These are phyloP conservation scores for Coemansia sp. DNA, from an alignment of 192 early-diverging fungal genomes.

Conservation along the genomic window DNA sequence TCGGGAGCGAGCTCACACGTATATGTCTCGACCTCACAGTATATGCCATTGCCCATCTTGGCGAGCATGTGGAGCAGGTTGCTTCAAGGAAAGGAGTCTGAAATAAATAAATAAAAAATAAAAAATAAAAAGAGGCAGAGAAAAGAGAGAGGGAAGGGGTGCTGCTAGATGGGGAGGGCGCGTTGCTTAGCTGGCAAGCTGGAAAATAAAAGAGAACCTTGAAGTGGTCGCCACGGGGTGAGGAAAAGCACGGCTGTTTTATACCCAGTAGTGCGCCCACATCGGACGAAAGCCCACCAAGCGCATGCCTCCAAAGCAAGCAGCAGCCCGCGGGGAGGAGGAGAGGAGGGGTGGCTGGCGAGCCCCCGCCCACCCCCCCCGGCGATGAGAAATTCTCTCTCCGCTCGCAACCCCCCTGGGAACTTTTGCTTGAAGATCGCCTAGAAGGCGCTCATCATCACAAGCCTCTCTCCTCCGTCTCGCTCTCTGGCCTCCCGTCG, in stretches of 20 bases:
- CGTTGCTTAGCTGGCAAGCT: background rate
- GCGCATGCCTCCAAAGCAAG: background rate
- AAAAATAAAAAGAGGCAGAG: background rate
- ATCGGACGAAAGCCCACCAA: background rate
- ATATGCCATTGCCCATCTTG: slow-evolving; percentile 51
- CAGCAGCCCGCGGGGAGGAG: slow-evolving; percentile 2
- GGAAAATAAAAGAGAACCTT: slow-evolving; percentile 3
- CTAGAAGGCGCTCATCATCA: background rate
- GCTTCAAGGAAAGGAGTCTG: background rate
- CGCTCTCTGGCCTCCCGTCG: background rate
- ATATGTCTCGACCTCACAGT: slow-evolving; percentile 27
- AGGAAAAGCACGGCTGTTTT: background rate
- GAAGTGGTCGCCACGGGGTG: background rate
- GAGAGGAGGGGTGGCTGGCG: background rate
- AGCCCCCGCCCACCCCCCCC: background rate
- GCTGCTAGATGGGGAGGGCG: background rate
- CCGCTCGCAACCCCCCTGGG: background rate
- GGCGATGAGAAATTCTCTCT: slow-evolving; percentile 1
- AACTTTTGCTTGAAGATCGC: slow-evolving; percentile 1
- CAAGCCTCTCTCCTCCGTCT: background rate
- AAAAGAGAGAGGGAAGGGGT: background rate
- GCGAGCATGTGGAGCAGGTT: background rate
- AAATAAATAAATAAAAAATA: background rate
- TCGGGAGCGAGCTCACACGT: slow-evolving; percentile 14
- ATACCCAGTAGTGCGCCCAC: background rate